Conservation (phyloP, 805 yeast species). For the Metschnikowia continentalis region DNA sequence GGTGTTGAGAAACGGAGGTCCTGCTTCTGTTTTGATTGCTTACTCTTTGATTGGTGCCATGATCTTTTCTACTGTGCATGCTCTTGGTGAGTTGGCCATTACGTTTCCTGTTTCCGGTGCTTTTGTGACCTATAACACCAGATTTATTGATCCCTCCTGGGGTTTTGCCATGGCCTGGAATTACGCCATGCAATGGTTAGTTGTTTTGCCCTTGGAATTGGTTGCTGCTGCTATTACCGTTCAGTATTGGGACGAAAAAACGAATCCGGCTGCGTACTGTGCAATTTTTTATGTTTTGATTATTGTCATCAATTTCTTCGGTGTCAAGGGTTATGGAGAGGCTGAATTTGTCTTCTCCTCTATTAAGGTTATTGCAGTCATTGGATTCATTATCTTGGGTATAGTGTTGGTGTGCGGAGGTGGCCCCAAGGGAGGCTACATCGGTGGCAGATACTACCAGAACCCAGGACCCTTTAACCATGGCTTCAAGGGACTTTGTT, state of each 20-base stretch:
- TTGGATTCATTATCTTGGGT: slow-evolving; percentile 56
- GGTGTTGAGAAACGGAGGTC: slow-evolving; percentile 63
- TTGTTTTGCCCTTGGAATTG: slow-evolving; percentile 61
- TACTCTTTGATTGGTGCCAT: slow-evolving; percentile 36
- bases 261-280: slow-evolving; percentile 56
- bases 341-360: slow-evolving; percentile 63
- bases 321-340: slow-evolving; percentile 39
- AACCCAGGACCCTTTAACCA: slow-evolving; percentile 35
- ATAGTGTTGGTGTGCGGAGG: slow-evolving; percentile 52
- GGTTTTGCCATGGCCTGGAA: slow-evolving; percentile 75
- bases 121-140: slow-evolving; percentile 53
- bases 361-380: slow-evolving; percentile 58
- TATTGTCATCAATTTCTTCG: slow-evolving; percentile 21
- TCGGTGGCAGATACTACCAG: slow-evolving; percentile 38
- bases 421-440: slow-evolving; percentile 34
- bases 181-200: slow-evolving; percentile 51
- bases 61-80: slow-evolving; percentile 34
- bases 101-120: slow-evolving; percentile 48
- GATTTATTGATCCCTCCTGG: slow-evolving; percentile 64
- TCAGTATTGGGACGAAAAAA: slow-evolving; percentile 47
- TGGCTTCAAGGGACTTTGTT: slow-evolving; percentile 36
- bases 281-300: slow-evolving; percentile 53
- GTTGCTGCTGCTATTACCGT: slow-evolving; percentile 59
- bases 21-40: slow-evolving; percentile 49
- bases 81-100: slow-evolving; percentile 48